Evolutionary conservation across 441 rosid species (phyloP), one percentile per base, ranked within the genome.

Genomic region (Jatropha multifida): DNA sequence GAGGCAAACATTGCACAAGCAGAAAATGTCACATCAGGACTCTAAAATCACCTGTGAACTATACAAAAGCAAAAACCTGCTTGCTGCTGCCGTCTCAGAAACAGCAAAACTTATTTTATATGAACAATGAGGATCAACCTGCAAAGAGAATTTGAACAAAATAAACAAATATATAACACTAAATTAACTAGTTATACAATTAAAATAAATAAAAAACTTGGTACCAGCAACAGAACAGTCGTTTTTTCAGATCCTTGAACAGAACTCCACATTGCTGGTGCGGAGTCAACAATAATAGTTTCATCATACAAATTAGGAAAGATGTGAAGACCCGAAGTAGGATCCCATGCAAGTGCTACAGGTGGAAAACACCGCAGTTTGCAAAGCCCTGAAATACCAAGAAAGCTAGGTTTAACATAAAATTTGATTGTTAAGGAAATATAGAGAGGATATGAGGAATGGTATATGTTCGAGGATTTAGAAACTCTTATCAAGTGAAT

Each of bases 51-150:
- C 99, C 98, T 91, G 90, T 71, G 96, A 83, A 82, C 84, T 73
- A 82, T 91, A 91, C 74, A 91, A 76, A 81, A 94, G 91, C 79
- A 91, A 77, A 83, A 91, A 96, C 85, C 97, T 88, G 83, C 92
- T 78, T 74, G 92, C 92, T 65, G 91, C 89, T 68, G 90, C 86
- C 55, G 97, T 75, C 68, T 83, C 85, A 76, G 98, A 91, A 67
- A 91, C 94, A 74, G 89, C 71, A 63, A 89, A 27, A 68, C 83
- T 85, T 73, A 89, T 84, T 75, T 87, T 88, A 77, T 91, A 96
- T 14, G 97, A 88, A 86, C 97, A 96, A 82, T 96, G 99, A 75
- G 98, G 98, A 79, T 96, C 99, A 88, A 90, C 94, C 99, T 96
- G 89, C 76, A 85, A 61, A 78, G 78, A 62, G 44, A 78, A 5